Conservation (phyloP, 2,329 filamentous ascomycete genomes). For the Colletotrichum lini region DNA sequence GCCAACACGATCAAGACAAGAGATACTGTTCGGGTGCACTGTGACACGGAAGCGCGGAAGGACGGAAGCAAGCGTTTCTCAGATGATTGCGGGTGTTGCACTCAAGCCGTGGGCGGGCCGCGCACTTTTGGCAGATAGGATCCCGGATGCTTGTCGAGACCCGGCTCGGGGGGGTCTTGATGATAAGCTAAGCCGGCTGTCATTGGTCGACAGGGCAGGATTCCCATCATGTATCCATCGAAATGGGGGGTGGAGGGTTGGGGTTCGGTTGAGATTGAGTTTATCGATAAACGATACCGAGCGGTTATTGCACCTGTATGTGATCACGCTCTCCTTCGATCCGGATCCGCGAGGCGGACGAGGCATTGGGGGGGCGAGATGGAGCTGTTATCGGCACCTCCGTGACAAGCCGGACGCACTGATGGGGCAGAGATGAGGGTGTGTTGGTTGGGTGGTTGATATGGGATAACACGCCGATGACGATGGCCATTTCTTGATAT, state of each 20-base stretch:
- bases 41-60: constrained; percentile 36
- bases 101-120: constrained; percentile 22
- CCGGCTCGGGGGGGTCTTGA: constrained; percentile 3
- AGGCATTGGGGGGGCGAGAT: neutral
- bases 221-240: neutral
- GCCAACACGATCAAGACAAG: neutral
- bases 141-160: constrained; percentile 35
- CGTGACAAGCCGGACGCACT: constrained; percentile 31
- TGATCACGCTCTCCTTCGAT: too few relatives aligned
- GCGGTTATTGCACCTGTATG: constrained; percentile 20
- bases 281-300: constrained; percentile 15
- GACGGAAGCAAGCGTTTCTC: constrained; percentile 7
- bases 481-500: constrained; percentile 7
- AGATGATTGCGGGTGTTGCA: constrained; percentile 31
- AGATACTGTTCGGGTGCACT: constrained; percentile 39
- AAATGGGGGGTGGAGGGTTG: neutral
- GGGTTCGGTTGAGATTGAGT: too few relatives aligned
- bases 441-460: constrained; percentile 6
- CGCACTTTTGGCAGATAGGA: constrained; percentile 33
- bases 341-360: neutral
- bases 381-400: constrained; percentile 23
- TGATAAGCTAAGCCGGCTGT: constrained; percentile 16
- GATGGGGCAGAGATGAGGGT: constrained; percentile 31
- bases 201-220: constrained; percentile 16
- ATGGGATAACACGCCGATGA: neutral